Evolutionary conservation across 2,329 filamentous ascomycete species (phyloP), one percentile per base, ranked within the genome.

Genomic region (Acephala macrosclerotiorum): DNA sequence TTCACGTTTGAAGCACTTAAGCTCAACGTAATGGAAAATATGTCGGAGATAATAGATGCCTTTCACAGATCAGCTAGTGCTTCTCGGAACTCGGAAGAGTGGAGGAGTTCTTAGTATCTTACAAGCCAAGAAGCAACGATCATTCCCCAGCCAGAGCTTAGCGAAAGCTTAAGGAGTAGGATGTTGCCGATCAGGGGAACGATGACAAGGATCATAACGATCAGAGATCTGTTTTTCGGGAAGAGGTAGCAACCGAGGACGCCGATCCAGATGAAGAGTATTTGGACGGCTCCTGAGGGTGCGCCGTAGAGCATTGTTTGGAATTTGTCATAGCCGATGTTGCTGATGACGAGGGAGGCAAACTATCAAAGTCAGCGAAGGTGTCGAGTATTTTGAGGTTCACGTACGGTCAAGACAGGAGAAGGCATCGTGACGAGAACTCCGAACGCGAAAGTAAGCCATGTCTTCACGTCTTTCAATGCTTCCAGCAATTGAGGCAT

Each of bases 1-100:
- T 83, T 82, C 29, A 84, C 78, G 62, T 85, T 85, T 2, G 82
- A 84, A 0, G 82, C 81, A 1, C 76, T 77, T 1, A 84, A 76
- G 1, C 77, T 80, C 9, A 83, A 76, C 0, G 82, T 75, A 25
- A 82, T 78, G 3, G 78, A 79, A 78, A 78, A 79, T 36, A 76
- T 72, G 33, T 78, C 75, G 9, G 80, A 80, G 64, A 83, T 82
- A 61, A 63, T 55, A 1, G 61, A 63, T 7, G 61, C 60, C 60
- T 60, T 11, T 18, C 11, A 40, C 4, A 38, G 2, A 16, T 36
- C 3, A 58, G 57, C 11, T 35, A 58, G 18, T n/a, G n/a, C n/a
- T 51, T 22, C 5, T 60, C 20, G 14, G 20, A 16, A 11, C 29
- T 20, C 26, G 3, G 5, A 26, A 58, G 7, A 26, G n/a, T 5